Conservation (phyloP, 2,329 filamentous ascomycete genomes). For the Xylariaceae sp. region DNA sequence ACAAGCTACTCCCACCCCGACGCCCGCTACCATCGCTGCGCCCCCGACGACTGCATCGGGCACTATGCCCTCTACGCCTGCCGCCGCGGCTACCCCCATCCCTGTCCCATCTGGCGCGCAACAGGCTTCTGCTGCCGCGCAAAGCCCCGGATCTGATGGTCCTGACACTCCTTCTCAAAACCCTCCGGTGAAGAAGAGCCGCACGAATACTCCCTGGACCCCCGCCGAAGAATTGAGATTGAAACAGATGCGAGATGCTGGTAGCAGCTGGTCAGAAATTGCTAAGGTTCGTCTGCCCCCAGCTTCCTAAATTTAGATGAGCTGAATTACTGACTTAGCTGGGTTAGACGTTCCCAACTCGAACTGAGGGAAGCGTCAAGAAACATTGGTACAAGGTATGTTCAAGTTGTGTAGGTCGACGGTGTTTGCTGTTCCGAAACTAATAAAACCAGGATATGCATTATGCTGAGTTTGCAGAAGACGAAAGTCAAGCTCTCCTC, state of each 20-base stretch:
- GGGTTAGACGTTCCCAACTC: constrained; percentile 73
- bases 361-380: constrained; percentile 97
- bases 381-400: constrained; percentile 98
- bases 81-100: constrained; percentile 35
- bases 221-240: constrained; percentile 86
- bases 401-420: neutral
- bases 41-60: constrained; percentile 31
- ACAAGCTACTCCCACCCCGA: constrained; percentile 27
- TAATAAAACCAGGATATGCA: constrained; percentile 75
- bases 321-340: constrained; percentile 6
- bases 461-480: constrained; percentile 95
- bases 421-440: neutral
- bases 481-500: constrained; percentile 77
- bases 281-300: constrained; percentile 64
- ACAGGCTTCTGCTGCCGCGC: constrained; percentile 29
- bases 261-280: constrained; percentile 96
- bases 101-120: constrained; percentile 33
- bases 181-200: constrained; percentile 76
- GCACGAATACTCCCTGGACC: constrained; percentile 99
- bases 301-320: neutral
- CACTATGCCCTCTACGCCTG: constrained; percentile 32
- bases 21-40: constrained; percentile 26
- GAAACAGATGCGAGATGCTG: constrained; percentile 89
- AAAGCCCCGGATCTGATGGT: constrained; percentile 32
- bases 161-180: constrained; percentile 34